phyloP scores from a whole-genome alignment of 2,329 filamentous ascomycete genomes.

The Monosporascus ibericus region DNA sequence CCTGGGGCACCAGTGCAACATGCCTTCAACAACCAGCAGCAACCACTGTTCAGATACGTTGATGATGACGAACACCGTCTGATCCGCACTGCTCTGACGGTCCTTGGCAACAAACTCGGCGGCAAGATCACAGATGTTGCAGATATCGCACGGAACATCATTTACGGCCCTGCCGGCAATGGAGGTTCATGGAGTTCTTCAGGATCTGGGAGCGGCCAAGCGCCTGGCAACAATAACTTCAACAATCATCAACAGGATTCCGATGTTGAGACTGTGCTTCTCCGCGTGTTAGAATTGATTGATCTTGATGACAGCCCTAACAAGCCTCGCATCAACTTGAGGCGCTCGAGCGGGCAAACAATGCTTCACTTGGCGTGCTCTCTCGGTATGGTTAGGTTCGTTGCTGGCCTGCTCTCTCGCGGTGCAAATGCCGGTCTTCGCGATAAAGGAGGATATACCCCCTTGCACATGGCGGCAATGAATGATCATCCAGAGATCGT shows the following conservation, averaged over 20 bases:
- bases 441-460: slow-evolving; percentile 75
- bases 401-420: slow-evolving; percentile 67
- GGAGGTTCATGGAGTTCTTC: slow-evolving; percentile 30
- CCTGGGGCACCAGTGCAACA: slow-evolving; percentile 29
- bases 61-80: slow-evolving; percentile 65
- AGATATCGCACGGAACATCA: slow-evolving; percentile 55
- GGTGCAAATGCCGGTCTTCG: slow-evolving; percentile 70
- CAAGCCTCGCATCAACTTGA: slow-evolving; percentile 60
- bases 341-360: slow-evolving; percentile 63
- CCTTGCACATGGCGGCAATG: slow-evolving; percentile 75
- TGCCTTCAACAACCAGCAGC: slow-evolving; percentile 33
- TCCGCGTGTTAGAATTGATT: slow-evolving; percentile 71
- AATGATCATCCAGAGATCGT: slow-evolving; percentile 72
- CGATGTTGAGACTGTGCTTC: slow-evolving; percentile 60
- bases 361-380: slow-evolving; percentile 77
- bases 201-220: slow-evolving; percentile 36
- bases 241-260: slow-evolving; percentile 27
- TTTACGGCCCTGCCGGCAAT: slow-evolving; percentile 44
- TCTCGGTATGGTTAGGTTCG: slow-evolving; percentile 68
- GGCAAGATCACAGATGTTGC: slow-evolving; percentile 56
- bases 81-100: slow-evolving; percentile 60
- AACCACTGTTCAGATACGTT: slow-evolving; percentile 63
- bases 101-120: slow-evolving; percentile 59
- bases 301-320: slow-evolving; percentile 70
- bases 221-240: slow-evolving; percentile 38